Conservation (phyloP, 495 filamentous ascomycete species). For the Aspergillus bridgeri region DNA sequence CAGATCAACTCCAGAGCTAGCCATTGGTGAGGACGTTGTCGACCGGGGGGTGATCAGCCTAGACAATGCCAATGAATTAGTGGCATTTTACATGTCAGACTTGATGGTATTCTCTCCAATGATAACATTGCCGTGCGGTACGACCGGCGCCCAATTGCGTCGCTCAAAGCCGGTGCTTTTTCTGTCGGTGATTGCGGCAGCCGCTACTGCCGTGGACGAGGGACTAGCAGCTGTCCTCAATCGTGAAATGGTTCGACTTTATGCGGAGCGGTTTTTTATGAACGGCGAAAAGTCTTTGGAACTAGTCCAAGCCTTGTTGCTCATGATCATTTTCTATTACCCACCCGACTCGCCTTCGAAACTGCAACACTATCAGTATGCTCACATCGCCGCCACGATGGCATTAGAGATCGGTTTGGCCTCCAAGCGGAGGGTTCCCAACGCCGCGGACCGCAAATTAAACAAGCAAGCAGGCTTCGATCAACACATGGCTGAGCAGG, state of each 20-base stretch:
- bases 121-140: slow-evolving; percentile 34
- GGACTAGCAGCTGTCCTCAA: slow-evolving; percentile 42
- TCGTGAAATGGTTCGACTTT: slow-evolving; percentile 44
- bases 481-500: slow-evolving; percentile 38
- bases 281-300: slow-evolving; percentile 52
- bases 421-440: slow-evolving; percentile 27
- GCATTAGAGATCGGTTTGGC: slow-evolving; percentile 51
- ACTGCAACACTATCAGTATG: slow-evolving; percentile 53
- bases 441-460: slow-evolving; percentile 21
- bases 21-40: slow-evolving; percentile 35
- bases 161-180: slow-evolving; percentile 47
- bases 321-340: slow-evolving; percentile 49
- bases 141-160: slow-evolving; percentile 41
- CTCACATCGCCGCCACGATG: slow-evolving; percentile 54
- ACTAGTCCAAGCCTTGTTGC: slow-evolving; percentile 47
- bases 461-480: slow-evolving; percentile 23
- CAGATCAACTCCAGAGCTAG: slow-evolving; percentile 16
- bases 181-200: slow-evolving; percentile 47
- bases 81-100: slow-evolving; percentile 42
- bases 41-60: slow-evolving; percentile 47
- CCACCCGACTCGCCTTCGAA: slow-evolving; percentile 45
- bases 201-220: slow-evolving; percentile 39
- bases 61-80: slow-evolving; percentile 40
- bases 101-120: slow-evolving; percentile 42
- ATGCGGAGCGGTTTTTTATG: slow-evolving; percentile 47